Conservation (phyloP, 257 asterid genomes). For the Knoxia roxburghii region DNA sequence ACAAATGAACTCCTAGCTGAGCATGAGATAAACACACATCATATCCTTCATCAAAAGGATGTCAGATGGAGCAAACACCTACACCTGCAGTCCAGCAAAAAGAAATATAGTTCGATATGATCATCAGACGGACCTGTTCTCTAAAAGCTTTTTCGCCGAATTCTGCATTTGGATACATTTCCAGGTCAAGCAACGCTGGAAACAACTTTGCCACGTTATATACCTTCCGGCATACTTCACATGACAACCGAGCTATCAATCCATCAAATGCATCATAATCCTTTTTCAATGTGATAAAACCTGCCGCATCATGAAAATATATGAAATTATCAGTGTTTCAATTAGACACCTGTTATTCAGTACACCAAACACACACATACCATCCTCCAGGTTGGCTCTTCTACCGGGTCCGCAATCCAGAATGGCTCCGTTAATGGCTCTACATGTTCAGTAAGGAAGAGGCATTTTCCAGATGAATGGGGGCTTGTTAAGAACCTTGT, state of each 20-base stretch:
- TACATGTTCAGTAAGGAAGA: slow-evolving; percentile 16
- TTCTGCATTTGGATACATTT: slow-evolving; percentile 52
- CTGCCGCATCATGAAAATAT: slow-evolving; percentile 44
- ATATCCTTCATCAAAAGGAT: not conserved
- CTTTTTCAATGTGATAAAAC: slow-evolving; percentile 37
- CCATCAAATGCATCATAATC: slow-evolving; percentile 32
- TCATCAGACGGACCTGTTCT: slow-evolving; percentile 41
- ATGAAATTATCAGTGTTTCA: slow-evolving; percentile 11
- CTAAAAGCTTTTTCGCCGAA: slow-evolving; percentile 74
- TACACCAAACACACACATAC: slow-evolving; percentile 8
- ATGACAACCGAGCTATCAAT: slow-evolving; percentile 54
- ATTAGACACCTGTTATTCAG: slow-evolving; percentile 1
- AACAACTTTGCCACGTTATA: slow-evolving; percentile 36
- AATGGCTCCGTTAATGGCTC: slow-evolving; percentile 42
- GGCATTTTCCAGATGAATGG: slow-evolving; percentile 13
- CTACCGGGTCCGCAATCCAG: slow-evolving; percentile 59
- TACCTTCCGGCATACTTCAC: slow-evolving; percentile 46
- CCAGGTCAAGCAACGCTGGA: slow-evolving; percentile 46
- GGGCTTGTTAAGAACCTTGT: slow-evolving; percentile 14
- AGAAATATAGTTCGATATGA: slow-evolving; percentile 70
- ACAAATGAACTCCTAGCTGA: slow-evolving; percentile 7
- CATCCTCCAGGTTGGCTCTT: slow-evolving; percentile 66
- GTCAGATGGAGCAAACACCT: not conserved
- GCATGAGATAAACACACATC: slow-evolving; percentile 2
- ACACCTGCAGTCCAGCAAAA: slow-evolving; percentile 52